These are phyloP conservation scores for Pochonia chlamydosporia DNA, from an alignment of 2,329 filamentous ascomycete species.

Conservation along the genomic window DNA sequence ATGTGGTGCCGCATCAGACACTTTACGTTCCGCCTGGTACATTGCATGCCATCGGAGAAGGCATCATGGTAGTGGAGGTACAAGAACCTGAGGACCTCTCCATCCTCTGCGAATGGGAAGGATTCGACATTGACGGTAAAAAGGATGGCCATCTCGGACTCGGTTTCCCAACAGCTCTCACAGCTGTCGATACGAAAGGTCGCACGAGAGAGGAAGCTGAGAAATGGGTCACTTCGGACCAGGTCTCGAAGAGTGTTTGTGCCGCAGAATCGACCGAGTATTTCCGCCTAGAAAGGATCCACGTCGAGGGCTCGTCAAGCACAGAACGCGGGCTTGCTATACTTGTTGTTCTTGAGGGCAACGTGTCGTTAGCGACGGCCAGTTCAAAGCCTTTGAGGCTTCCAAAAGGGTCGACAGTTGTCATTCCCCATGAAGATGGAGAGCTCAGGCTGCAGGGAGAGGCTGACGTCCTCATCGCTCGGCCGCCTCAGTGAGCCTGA, in stretches of 20 bases:
- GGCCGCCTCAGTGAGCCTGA: constrained; percentile 8
- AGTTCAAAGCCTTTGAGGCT: constrained; percentile 1
- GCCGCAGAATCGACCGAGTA: constrained; percentile 10
- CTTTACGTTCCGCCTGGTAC: constrained; percentile 14
- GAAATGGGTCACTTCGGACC: constrained; percentile 3
- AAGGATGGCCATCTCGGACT: constrained; percentile 13
- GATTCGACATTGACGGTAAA: constrained; percentile 10
- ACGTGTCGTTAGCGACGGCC: constrained; percentile 4
- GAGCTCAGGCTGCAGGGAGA: constrained; percentile 8
- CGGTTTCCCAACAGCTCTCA: constrained; percentile 13
- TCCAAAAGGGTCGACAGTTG: constrained; percentile 10
- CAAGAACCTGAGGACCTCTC: constrained; percentile 15
- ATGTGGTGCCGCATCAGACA: constrained; percentile 12
- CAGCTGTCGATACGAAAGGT: constrained; percentile 9
- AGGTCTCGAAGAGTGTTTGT: constrained; percentile 3
- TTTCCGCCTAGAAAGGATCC: constrained; percentile 11
- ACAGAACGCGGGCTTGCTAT: too few relatives aligned
- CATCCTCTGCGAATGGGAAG: constrained; percentile 14
- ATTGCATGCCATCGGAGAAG: constrained; percentile 17
- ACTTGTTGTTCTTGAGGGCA: too few relatives aligned
- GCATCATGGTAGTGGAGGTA: constrained; percentile 13
- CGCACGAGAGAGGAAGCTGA: constrained; percentile 8
- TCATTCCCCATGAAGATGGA: constrained; percentile 11
- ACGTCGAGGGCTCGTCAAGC: constrained; percentile 1
- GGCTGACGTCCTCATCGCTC: constrained; percentile 12